These are phyloP conservation scores for Posidonia australis DNA, from an alignment of 106 monocot genomes.

Conservation along the genomic window DNA sequence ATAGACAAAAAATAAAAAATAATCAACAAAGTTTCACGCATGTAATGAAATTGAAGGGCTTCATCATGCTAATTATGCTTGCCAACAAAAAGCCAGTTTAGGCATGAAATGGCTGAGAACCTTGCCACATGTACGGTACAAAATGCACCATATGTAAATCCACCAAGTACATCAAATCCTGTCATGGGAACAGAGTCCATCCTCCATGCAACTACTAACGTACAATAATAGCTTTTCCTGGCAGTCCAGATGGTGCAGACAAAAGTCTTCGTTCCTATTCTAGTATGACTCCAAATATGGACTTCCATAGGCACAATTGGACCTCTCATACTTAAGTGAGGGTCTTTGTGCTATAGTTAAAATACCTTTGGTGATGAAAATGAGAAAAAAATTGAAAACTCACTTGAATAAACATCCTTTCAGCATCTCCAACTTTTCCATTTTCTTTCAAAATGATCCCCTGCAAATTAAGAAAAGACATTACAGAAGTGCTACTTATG, in stretches of 20 bases:
- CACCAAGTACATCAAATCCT: not conserved
- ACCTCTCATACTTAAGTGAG: not conserved
- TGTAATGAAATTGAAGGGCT: too few species aligned
- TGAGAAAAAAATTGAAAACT: slow-evolving; percentile 6
- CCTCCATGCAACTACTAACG: not conserved
- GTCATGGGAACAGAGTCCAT: not conserved
- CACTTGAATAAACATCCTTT: slow-evolving; percentile 98
- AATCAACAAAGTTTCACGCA: too few species aligned
- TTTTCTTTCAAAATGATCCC: slow-evolving; percentile 92
- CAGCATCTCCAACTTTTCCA: slow-evolving; percentile 71
- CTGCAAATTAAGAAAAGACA: slow-evolving; percentile 16
- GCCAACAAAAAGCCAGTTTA: not conserved
- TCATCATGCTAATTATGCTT: too few species aligned
- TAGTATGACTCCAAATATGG: too few species aligned
- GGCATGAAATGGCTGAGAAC: not conserved
- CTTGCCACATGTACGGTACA: not conserved
- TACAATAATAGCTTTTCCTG: not conserved
- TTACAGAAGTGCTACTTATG: not conserved
- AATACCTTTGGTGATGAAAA: not conserved
- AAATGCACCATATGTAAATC: not conserved
- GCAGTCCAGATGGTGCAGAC: not conserved
- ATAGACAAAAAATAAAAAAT: too few species aligned
- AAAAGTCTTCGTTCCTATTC: not conserved
- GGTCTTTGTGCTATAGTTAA: not conserved
- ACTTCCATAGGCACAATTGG: not conserved